phyloP scores from a whole-genome alignment of 345 rosid genomes.

The Populus nigra region DNA sequence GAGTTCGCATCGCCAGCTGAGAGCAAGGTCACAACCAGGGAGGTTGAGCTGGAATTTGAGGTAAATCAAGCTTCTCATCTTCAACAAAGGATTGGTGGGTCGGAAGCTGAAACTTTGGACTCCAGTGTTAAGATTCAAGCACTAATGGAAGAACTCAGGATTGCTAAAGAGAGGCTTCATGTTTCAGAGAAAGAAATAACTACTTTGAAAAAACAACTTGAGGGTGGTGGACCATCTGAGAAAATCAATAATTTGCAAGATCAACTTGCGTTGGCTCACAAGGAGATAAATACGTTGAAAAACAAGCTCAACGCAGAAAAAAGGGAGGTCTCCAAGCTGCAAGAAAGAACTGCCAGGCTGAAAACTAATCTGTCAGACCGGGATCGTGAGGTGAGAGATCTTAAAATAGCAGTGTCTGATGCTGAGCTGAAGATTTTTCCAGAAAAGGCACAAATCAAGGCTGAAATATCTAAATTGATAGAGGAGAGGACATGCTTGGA shows the following conservation, averaged over 20 bases:
- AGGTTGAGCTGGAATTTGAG: slow-evolving; percentile 36
- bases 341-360: slow-evolving; percentile 35
- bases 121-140: slow-evolving; percentile 26
- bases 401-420: slow-evolving; percentile 44
- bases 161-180: slow-evolving; percentile 51
- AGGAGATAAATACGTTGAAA: slow-evolving; percentile 24
- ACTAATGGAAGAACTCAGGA: slow-evolving; percentile 55
- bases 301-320: slow-evolving; percentile 36
- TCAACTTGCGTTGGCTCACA: slow-evolving; percentile 28
- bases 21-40: slow-evolving; percentile 23
- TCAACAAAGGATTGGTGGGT: slow-evolving; percentile 22
- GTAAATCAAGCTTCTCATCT: slow-evolving; percentile 28
- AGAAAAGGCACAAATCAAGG: slow-evolving; percentile 56
- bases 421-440: slow-evolving; percentile 44
- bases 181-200: slow-evolving; percentile 53
- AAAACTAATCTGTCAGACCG: slow-evolving; percentile 36
- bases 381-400: slow-evolving; percentile 33
- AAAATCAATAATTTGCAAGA: slow-evolving; percentile 21
- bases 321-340: slow-evolving; percentile 40
- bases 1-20: not conserved
- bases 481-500: slow-evolving; percentile 38
- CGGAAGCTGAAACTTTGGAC: slow-evolving; percentile 27
- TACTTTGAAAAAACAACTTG: slow-evolving; percentile 31
- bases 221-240: slow-evolving; percentile 1
- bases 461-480: slow-evolving; percentile 38